Conservation (phyloP, 179 eudicot genomes). For the Vitellaria paradoxa region DNA sequence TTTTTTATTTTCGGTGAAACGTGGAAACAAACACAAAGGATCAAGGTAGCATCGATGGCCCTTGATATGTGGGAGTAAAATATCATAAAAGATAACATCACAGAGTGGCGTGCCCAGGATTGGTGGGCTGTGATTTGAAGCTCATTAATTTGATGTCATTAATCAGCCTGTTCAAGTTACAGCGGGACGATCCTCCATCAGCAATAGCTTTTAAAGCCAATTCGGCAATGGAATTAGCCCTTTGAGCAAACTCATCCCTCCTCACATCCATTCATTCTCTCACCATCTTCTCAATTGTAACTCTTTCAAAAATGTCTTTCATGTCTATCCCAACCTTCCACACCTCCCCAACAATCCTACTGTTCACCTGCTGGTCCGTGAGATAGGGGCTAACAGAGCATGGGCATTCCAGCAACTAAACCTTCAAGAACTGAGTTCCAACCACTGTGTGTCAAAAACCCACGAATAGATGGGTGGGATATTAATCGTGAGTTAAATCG, state of each 20-base stretch:
- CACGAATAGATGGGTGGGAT: neutral
- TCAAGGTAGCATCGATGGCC: too few species aligned
- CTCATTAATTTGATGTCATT: neutral
- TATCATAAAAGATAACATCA: too few species aligned
- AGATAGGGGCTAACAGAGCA: neutral
- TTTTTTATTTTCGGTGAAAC: too few species aligned
- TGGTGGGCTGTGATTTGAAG: too few species aligned
- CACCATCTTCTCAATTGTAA: neutral
- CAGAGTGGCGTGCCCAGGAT: too few species aligned
- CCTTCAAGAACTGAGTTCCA: neutral
- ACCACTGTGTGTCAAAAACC: too few species aligned
- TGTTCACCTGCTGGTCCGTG: neutral
- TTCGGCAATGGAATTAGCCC: neutral
- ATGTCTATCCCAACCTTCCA: neutral
- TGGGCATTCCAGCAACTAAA: neutral
- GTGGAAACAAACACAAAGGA: too few species aligned
- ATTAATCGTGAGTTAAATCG: too few species aligned
- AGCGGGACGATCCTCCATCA: neutral
- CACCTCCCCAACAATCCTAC: neutral
- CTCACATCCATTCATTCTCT: neutral
- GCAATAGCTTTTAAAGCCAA: too few species aligned
- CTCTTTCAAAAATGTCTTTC: neutral
- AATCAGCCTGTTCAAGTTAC: neutral
- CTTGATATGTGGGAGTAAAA: too few species aligned
- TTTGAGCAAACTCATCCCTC: neutral